Percentiles rank a stretch among this genome's conserved stretches.
phyloP scores from a whole-genome alignment of 345 rosid species.

The Melaleuca alternifolia region DNA sequence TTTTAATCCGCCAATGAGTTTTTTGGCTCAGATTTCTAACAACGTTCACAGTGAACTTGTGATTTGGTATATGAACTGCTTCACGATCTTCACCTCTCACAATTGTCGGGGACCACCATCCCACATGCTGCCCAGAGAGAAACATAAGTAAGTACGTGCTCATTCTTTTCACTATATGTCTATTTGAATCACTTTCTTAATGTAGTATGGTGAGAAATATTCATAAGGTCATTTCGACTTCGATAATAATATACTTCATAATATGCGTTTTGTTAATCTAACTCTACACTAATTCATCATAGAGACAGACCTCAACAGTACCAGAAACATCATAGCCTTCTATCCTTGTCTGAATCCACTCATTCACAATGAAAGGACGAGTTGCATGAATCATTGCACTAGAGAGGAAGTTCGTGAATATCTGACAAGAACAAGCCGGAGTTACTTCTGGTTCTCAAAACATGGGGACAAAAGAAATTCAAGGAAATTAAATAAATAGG shows the following conservation, averaged over 20 bases:
- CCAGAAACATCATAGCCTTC: constrained; percentile 98
- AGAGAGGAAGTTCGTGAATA: constrained; percentile 88
- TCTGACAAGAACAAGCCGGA: constrained; percentile 22
- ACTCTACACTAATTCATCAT: neutral
- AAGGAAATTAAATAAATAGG: neutral
- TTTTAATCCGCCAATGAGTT: constrained; percentile 96
- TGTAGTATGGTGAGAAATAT: neutral
- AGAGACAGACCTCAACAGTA: constrained; percentile 75
- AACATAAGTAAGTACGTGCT: neutral
- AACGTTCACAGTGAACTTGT: constrained; percentile 66
- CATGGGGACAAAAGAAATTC: neutral
- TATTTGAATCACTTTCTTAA: neutral
- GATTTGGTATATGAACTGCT: constrained; percentile 94
- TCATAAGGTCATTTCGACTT: neutral
- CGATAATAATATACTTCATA: neutral
- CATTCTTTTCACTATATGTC: neutral
- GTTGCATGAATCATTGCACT: constrained; percentile 92
- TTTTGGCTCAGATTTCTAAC: constrained; percentile 95
- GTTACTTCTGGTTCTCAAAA: neutral
- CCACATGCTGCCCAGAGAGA: constrained; percentile 50
- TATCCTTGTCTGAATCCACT: constrained; percentile 93
- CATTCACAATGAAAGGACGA: constrained; percentile 80
- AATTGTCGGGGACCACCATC: constrained; percentile 98
- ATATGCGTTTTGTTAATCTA: neutral
- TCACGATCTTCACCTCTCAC: constrained; percentile 96